Conservation (phyloP, 2,329 filamentous ascomycete genomes). For the Cladosporium velox region DNA sequence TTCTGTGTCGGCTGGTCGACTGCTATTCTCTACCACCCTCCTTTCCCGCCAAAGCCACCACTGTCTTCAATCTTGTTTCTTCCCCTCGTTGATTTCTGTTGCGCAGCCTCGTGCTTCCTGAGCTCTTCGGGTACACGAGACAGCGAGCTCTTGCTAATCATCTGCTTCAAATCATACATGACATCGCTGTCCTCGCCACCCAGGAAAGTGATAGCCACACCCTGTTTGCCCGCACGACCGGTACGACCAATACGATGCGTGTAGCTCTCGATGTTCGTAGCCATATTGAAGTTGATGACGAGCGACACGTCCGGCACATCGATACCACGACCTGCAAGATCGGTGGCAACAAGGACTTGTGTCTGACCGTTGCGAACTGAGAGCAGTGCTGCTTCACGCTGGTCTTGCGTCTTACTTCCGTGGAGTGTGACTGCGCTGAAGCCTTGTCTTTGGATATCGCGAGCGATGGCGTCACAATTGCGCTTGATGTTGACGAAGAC, state of each 20-base stretch:
- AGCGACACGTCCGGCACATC: conserved; percentile 92
- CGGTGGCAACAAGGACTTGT: conserved; percentile 91
- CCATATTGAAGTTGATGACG: conserved; percentile 99
- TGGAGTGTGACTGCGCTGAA: conserved; percentile 88
- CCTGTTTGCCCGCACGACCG: conserved; percentile 93
- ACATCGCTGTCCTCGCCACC: conserved; percentile 87
- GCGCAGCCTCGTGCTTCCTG: conserved; percentile 84
- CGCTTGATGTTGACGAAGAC: conserved; percentile 99
- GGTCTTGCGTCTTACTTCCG: conserved; percentile 95
- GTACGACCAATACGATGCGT: conserved; percentile 96
- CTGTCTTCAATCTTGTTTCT: conserved; percentile 39
- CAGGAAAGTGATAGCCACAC: conserved; percentile 94
- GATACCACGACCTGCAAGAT: conserved; percentile 94
- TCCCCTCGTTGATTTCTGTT: conserved; percentile 61
- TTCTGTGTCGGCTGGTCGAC: no score
- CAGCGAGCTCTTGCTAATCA: conserved; percentile 86
- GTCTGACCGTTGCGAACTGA: conserved; percentile 79
- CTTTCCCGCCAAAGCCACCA: conserved; percentile 40
- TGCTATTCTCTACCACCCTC: conserved; percentile 31
- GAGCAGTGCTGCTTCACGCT: conserved; percentile 87
- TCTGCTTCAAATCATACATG: conserved; percentile 90
- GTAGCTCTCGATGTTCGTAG: conserved; percentile 86
- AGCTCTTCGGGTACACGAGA: conserved; percentile 90
- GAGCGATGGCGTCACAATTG: conserved; percentile 92
- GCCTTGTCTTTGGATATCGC: conserved; percentile 92